phyloP scores from a whole-genome alignment of 192 early-diverging fungal genomes.

The Umbelopsis vinacea region DNA sequence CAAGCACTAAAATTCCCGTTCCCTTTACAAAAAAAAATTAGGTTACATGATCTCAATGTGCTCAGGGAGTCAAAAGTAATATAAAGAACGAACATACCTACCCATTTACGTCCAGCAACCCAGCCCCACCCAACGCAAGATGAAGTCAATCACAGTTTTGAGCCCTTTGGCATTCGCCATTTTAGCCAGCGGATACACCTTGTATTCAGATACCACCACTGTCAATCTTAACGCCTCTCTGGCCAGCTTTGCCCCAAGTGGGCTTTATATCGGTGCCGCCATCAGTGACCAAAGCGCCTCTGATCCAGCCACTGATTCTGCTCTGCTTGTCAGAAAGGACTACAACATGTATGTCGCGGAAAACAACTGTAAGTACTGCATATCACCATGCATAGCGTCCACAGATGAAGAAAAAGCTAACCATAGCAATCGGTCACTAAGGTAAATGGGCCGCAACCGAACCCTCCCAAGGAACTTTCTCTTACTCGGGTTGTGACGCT shows the following conservation, averaged over 20 bases:
- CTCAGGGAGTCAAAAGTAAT: background rate
- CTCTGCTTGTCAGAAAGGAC: background rate
- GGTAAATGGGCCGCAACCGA: background rate
- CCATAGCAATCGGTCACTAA: background rate
- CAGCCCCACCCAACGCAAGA: too few relatives aligned
- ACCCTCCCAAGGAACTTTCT: background rate
- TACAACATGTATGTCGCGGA: constrained; percentile 22
- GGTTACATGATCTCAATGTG: background rate
- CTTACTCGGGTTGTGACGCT: constrained; percentile 8
- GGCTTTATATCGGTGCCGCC: constrained; percentile 8
- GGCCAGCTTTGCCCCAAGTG: background rate
- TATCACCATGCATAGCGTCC: background rate
- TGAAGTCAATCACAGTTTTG: background rate
- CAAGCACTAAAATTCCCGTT: background rate
- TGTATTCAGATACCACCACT: background rate
- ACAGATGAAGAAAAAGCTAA: background rate
- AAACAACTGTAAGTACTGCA: constrained; percentile 8
- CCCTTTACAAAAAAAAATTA: background rate
- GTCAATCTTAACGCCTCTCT: constrained; percentile 1
- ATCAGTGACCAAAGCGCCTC: background rate
- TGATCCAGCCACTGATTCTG: background rate
- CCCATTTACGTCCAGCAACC: background rate
- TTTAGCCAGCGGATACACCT: background rate
- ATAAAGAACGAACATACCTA: background rate
- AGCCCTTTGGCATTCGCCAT: background rate